Evolutionary conservation across 352 stramenopile genomes (phyloP).

Genomic region (Saprolegnia diclina): DNA sequence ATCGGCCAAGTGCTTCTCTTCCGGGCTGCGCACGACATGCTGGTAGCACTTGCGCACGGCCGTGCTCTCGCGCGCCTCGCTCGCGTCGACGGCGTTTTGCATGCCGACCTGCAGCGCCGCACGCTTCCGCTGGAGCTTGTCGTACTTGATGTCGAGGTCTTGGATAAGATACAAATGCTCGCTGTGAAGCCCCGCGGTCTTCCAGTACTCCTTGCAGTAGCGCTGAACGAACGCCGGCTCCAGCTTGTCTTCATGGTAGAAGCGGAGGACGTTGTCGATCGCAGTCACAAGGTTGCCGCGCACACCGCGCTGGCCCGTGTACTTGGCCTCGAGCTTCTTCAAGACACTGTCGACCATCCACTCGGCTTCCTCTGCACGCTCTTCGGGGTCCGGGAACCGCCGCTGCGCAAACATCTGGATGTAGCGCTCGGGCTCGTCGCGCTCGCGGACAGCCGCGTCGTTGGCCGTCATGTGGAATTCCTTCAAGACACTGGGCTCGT

Average conservation of each 20-base stretch:
- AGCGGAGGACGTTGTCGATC: slow-evolving; percentile 82
- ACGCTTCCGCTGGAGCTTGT: slow-evolving; percentile 81
- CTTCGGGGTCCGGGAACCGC: slow-evolving; percentile 75
- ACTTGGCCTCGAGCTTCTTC: slow-evolving; percentile 61
- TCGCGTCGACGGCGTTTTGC: slow-evolving; percentile 57
- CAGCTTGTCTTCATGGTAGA: slow-evolving; percentile 86
- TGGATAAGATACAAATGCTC: slow-evolving; percentile 82
- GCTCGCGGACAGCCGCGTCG: slow-evolving; percentile 69
- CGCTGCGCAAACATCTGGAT: slow-evolving; percentile 66
- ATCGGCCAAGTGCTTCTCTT: slow-evolving; percentile 83
- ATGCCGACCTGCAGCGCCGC: slow-evolving; percentile 67
- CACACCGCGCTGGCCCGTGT: slow-evolving; percentile 40
- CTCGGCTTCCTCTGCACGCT: slow-evolving; percentile 79
- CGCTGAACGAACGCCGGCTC: slow-evolving; percentile 83
- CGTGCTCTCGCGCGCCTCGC: slow-evolving; percentile 61
- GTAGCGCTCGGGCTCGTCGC: slow-evolving; percentile 74
- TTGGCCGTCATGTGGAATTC: slow-evolving; percentile 87
- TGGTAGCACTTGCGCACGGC: slow-evolving; percentile 83
- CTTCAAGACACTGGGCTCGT: slow-evolving; percentile 79
- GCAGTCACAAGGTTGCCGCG: slow-evolving; percentile 81
- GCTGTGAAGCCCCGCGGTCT: slow-evolving; percentile 70
- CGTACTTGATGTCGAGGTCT: slow-evolving; percentile 83
- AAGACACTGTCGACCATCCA: slow-evolving; percentile 87
- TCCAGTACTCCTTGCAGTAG: slow-evolving; percentile 90
- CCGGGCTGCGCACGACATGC: slow-evolving; percentile 54